Percentiles rank a stretch among this genome's conserved stretches.
Conservation (phyloP, 768 basidiomycete genomes). For the Paxillus rubicundulus region DNA sequence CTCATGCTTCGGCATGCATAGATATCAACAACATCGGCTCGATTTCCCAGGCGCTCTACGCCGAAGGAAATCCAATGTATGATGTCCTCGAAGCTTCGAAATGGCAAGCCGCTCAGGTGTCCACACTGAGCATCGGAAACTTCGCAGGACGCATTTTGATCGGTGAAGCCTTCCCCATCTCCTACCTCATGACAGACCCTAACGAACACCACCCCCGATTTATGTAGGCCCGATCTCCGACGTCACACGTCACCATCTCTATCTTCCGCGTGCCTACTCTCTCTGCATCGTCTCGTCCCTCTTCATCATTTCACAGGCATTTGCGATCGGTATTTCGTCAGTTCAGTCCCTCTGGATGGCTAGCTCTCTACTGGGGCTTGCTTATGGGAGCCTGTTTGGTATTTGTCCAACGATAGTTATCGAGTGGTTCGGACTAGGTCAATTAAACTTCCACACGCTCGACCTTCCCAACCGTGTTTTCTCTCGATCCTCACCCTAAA, state of each 20-base stretch:
- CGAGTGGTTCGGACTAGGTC: slow-evolving; percentile 88
- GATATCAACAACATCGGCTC: slow-evolving; percentile 88
- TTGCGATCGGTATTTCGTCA: slow-evolving; percentile 51
- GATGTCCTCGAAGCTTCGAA: slow-evolving; percentile 62
- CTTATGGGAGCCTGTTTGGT: slow-evolving; percentile 74
- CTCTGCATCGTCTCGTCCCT: slow-evolving; percentile 60
- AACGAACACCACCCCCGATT: neutral
- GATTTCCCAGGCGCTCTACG: slow-evolving; percentile 67
- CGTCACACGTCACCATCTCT: slow-evolving; percentile 51
- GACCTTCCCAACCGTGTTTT: no score
- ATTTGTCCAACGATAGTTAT: slow-evolving; percentile 72
- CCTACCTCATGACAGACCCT: neutral
- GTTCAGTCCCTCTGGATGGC: slow-evolving; percentile 64
- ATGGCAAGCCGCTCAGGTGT: slow-evolving; percentile 86
- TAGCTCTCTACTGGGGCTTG: slow-evolving; percentile 36
- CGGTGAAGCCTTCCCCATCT: slow-evolving; percentile 39
- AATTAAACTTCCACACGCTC: slow-evolving; percentile 27
- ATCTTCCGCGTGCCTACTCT: slow-evolving; percentile 64
- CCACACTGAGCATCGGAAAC: slow-evolving; percentile 77
- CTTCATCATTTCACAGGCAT: slow-evolving; percentile 72
- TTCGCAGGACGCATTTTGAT: slow-evolving; percentile 75
- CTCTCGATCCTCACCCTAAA: neutral
- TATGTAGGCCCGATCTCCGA: slow-evolving; percentile 66
- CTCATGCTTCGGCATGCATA: slow-evolving; percentile 23
- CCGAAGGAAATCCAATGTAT: slow-evolving; percentile 56